A percentile compares a stretch with the other conserved stretches of the same genome.
Conservation (phyloP, 768 basidiomycete species). For the Coprinellus aureogranulatus region DNA sequence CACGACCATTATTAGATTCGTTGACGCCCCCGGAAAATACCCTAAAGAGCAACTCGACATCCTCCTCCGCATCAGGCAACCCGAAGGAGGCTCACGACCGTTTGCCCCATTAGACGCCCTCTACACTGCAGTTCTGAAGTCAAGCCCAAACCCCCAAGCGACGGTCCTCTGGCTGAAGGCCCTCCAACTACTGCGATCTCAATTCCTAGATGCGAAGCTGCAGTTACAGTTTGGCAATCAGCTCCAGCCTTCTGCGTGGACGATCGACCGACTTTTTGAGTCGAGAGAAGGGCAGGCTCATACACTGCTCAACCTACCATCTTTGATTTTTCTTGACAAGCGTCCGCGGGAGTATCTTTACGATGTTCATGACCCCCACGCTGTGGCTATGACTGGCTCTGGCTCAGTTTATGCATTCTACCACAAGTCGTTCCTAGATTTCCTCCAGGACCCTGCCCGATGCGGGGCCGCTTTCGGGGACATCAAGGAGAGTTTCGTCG, state of each 20-base stretch:
- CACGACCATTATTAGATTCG: not conserved
- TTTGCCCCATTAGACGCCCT: not conserved
- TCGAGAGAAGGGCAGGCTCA: too few species aligned
- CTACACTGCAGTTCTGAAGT: not conserved
- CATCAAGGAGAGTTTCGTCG: too few species aligned
- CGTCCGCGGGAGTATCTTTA: too few species aligned
- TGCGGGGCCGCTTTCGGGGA: too few species aligned
- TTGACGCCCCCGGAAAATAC: not conserved
- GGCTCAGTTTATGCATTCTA: not conserved
- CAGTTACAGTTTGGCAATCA: too few species aligned
- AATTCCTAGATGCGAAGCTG: not conserved
- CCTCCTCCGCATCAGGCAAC: not conserved
- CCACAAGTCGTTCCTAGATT: not conserved
- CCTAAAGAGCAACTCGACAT: not conserved
- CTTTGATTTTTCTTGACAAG: too few species aligned
- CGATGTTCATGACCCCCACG: not conserved
- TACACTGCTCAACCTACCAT: too few species aligned
- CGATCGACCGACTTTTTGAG: too few species aligned
- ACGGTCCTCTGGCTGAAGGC: not conserved
- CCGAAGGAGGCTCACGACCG: not conserved
- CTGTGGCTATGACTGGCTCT: not conserved
- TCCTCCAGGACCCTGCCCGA: not conserved
- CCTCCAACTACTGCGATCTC: not conserved
- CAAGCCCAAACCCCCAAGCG: not conserved
- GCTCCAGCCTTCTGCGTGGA: too few species aligned